A percentile compares a stretch with the other conserved stretches of the same genome.
Evolutionary conservation across 2,329 filamentous ascomycete genomes (phyloP).

Genomic region (Diaporthe ampelina): DNA sequence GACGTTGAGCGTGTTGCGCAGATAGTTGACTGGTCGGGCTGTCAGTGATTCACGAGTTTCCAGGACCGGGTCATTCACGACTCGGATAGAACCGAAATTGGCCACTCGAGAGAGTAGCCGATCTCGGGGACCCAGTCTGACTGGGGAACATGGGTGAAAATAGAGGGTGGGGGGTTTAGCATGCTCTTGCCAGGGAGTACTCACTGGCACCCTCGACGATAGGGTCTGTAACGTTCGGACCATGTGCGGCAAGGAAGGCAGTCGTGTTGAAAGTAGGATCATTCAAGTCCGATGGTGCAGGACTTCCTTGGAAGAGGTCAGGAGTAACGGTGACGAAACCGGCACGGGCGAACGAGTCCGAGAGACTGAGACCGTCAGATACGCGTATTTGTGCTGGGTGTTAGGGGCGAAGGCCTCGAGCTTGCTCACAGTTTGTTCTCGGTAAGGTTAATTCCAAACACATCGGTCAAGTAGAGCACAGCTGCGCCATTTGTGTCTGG

Average conservation of each 20-base stretch:
- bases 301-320: conserved; percentile 52
- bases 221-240: conserved; percentile 30
- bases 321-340: conserved; percentile 52
- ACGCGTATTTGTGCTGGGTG: neutral
- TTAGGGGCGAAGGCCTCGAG: neutral
- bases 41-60: conserved; percentile 1
- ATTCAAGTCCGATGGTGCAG: conserved; percentile 50
- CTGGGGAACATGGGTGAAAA: neutral
- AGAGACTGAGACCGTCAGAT: conserved; percentile 46
- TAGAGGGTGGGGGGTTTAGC: neutral
- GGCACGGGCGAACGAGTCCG: conserved; percentile 54
- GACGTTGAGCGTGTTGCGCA: conserved; percentile 17
- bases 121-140: neutral
- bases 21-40: neutral
- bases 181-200: neutral
- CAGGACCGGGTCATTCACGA: neutral
- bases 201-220: conserved; percentile 26
- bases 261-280: conserved; percentile 46
- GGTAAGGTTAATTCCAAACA: conserved; percentile 51
- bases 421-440: conserved; percentile 48
- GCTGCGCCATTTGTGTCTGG: conserved; percentile 44
- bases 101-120: neutral
- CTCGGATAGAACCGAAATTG: neutral
- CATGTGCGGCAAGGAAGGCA: conserved; percentile 44
- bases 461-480: conserved; percentile 51